Conservation (phyloP, 129 eudicot species). For the Escallonia herrerae region DNA sequence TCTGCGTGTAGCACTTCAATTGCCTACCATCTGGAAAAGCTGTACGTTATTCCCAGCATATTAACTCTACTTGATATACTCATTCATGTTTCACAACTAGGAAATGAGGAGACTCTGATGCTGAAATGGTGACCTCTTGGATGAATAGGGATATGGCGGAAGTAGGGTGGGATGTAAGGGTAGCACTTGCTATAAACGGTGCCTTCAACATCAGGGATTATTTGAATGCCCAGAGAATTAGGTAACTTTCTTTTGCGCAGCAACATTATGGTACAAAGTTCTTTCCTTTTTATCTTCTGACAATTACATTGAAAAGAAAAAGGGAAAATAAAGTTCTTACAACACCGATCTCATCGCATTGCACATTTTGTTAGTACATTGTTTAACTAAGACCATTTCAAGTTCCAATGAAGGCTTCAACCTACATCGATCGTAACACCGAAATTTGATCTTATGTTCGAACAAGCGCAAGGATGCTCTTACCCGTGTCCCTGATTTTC, state of each 20-base stretch:
- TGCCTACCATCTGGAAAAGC: conserved; percentile 49
- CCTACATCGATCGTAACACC: too few species aligned
- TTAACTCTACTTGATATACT: neutral
- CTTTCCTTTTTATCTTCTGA: too few species aligned
- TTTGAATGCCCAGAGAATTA: conserved; percentile 79
- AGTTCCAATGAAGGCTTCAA: too few species aligned
- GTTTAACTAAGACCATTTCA: too few species aligned
- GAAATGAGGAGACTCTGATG: neutral
- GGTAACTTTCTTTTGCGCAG: conserved; percentile 32
- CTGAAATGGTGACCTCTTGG: conserved; percentile 13
- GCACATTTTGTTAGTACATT: too few species aligned
- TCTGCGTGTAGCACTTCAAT: conserved; percentile 81
- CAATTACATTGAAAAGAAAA: too few species aligned
- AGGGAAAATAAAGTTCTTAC: too few species aligned
- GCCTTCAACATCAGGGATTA: conserved; percentile 78
- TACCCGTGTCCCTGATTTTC: too few species aligned
- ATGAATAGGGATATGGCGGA: conserved; percentile 44
- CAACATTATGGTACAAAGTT: neutral
- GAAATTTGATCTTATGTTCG: too few species aligned
- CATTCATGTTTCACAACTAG: neutral
- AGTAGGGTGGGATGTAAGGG: conserved; percentile 85
- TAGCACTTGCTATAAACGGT: conserved; percentile 71
- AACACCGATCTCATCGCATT: too few species aligned
- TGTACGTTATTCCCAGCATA: conserved; percentile 33
- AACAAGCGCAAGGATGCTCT: too few species aligned